Evolutionary conservation across 768 basidiomycete species (phyloP).

Genomic region (Amylocystis lapponica): DNA sequence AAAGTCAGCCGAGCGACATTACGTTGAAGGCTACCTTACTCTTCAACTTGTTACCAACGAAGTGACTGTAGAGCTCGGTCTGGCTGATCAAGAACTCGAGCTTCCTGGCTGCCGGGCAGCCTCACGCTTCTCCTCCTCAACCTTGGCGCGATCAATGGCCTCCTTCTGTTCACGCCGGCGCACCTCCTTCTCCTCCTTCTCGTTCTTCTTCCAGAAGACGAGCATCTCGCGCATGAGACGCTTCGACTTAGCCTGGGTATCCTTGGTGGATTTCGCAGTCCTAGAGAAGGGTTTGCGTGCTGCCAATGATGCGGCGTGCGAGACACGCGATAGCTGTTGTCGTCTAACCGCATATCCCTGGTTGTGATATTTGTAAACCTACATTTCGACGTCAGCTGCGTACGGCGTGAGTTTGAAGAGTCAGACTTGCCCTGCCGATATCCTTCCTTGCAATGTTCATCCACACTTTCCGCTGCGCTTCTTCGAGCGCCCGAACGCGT

Average conservation of each 20-base stretch:
- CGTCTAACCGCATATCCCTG: conserved; percentile 61
- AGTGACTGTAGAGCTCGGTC: conserved; percentile 97
- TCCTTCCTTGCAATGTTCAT: conserved; percentile 81
- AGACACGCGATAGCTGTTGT: conserved; percentile 69
- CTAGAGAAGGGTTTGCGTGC: conserved; percentile 70
- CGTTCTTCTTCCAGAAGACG: conserved; percentile 96
- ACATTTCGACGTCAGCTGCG: neutral
- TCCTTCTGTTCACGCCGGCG: conserved; percentile 94
- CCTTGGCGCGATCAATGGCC: conserved; percentile 77
- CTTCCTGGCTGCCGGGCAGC: conserved; percentile 91
- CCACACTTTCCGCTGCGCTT: conserved; percentile 86
- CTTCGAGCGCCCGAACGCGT: conserved; percentile 72
- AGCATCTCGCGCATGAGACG: conserved; percentile 94
- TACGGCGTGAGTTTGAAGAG: neutral
- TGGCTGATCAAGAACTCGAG: conserved; percentile 98
- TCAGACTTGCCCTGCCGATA: conserved; percentile 62
- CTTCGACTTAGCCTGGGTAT: conserved; percentile 78
- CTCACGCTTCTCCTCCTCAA: conserved; percentile 92
- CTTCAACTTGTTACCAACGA: conserved; percentile 95
- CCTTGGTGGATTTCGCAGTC: conserved; percentile 75
- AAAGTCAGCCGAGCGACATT: neutral
- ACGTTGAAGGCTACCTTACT: conserved; percentile 42
- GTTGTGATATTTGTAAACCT: conserved; percentile 80
- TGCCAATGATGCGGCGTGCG: conserved; percentile 68
- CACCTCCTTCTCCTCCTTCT: conserved; percentile 91